Percentiles rank a stretch among this genome's conserved stretches.
Conservation (phyloP, 805 yeast species). For the Monosporozyma servazzii region DNA sequence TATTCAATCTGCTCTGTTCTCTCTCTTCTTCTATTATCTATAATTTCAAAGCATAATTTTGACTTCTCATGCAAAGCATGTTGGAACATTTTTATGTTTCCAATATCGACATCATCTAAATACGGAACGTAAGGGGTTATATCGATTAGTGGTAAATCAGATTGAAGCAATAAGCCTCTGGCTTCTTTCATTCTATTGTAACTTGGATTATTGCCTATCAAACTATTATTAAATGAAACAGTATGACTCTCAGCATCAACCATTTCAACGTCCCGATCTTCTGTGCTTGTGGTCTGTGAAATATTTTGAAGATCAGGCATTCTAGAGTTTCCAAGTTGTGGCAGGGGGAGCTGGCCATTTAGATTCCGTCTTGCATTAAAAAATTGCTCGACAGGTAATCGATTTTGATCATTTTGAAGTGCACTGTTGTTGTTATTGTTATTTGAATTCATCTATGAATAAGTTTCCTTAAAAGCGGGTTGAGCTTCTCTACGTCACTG, state of each 20-base stretch:
- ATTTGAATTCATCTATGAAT: not conserved
- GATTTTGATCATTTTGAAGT: not conserved
- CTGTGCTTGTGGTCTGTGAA: not conserved
- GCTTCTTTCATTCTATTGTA: not conserved
- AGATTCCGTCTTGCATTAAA: not conserved
- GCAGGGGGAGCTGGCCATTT: not conserved
- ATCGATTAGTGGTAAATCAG: not conserved
- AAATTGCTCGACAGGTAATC: not conserved
- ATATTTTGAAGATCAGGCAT: not conserved
- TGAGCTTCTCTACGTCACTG: not conserved
- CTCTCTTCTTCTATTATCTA: constrained; percentile 21
- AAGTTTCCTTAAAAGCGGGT: not conserved
- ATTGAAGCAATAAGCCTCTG: not conserved
- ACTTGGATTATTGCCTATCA: not conserved
- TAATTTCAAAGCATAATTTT: constrained; percentile 16
- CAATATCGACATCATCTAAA: constrained; percentile 11
- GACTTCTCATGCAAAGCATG: constrained; percentile 18
- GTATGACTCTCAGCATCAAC: not conserved
- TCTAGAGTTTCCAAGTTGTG: not conserved
- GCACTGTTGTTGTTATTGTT: not conserved
- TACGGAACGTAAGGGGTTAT: not conserved
- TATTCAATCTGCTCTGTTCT: constrained; percentile 20
- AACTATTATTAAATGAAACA: not conserved
- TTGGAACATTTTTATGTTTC: constrained; percentile 18
- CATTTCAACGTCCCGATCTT: not conserved